Base-by-base conservation (phyloP, 2,329 filamentous ascomycete species). In the Fusarium irregulare region DNA sequence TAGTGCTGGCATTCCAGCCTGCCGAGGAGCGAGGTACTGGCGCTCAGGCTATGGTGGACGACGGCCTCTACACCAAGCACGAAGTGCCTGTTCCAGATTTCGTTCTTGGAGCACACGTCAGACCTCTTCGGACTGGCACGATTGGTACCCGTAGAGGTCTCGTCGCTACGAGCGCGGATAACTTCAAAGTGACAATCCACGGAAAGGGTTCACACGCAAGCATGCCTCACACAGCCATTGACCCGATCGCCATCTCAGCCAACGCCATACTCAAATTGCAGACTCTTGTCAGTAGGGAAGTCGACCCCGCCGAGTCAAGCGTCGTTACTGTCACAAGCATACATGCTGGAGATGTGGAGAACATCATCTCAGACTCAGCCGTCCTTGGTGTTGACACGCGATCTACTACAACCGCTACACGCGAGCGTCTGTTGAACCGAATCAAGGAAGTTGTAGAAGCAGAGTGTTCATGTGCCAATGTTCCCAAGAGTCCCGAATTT, bases 1-100 rank as follows among this genome's bases (percentile, higher is more conserved):
- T 92, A 21, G 79, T 93, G 7, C 76, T 90, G 9, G 77, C 88
- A 4, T 93, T 92, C 76, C 91, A 93, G 72, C 90, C 91, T 0
- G 86, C 87, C 3, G 91, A 92, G 75, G 91, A 93, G 76, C 82
- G 85, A 3, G 88, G 85, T 0, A 83, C 81, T 1, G 91, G 91
- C 0, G 91, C 91, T 0, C 70, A 77, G 20, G 75, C 73, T 9
- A 82, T 83, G 80, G 73, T 81, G 0, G 78, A 81, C 2, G 80
- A 78, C 16, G 80, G 79, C 0, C 71, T 82, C 4, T 82, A 78
- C 49, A 70, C 70, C 2, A 61, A 57, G 0, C 64, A 68, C 9
- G 20, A 7, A 0, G 58, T 77, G 7, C 79, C 79, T 0, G 13
- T 79, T 1, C 80, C 80, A 0, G 77, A 81, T 37, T 58, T 78